A percentile compares a stretch with the other conserved stretches of the same genome.
These are phyloP conservation scores for Sporothrix pallida DNA, from an alignment of 2,329 filamentous ascomycete genomes.

Conservation along the genomic window DNA sequence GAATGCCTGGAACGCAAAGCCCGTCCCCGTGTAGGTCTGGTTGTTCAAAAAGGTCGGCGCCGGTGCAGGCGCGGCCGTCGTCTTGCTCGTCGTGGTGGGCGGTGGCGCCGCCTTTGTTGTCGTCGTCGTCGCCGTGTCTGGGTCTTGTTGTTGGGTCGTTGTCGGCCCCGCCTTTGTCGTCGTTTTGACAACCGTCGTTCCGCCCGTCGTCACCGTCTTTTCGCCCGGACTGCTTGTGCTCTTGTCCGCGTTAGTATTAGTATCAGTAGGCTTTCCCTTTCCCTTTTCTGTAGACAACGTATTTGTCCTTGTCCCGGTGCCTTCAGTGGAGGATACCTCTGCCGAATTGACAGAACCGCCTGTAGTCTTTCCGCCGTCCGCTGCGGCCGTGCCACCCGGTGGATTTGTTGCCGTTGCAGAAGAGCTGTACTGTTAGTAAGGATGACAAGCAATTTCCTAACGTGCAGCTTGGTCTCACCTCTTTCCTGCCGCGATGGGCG, in stretches of 20 bases:
- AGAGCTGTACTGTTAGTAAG: neutral
- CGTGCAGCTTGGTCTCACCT: too few species aligned
- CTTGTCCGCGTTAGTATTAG: neutral
- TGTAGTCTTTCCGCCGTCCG: neutral
- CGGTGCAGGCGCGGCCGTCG: neutral
- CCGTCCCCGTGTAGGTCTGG: constrained; percentile 35
- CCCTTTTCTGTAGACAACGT: neutral
- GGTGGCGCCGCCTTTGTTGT: neutral
- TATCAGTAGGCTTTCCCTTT: neutral
- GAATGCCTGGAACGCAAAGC: constrained; percentile 46
- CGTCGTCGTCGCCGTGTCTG: neutral
- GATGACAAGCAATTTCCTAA: too few species aligned
- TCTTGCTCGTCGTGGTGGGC: neutral
- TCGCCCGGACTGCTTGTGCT: neutral
- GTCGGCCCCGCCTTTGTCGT: constrained; percentile 26
- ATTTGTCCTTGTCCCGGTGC: too few species aligned
- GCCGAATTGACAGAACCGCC: neutral
- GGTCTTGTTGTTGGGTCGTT: neutral
- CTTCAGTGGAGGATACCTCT: neutral
- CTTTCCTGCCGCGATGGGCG: neutral
- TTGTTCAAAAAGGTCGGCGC: constrained; percentile 39
- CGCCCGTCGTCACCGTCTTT: neutral
- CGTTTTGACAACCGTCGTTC: neutral
- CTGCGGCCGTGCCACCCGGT: neutral
- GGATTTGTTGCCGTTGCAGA: neutral